Evolutionary conservation across 2,329 filamentous ascomycete species (phyloP), one percentile per base, ranked within the genome.

Genomic region (Fusarium ramigenum): DNA sequence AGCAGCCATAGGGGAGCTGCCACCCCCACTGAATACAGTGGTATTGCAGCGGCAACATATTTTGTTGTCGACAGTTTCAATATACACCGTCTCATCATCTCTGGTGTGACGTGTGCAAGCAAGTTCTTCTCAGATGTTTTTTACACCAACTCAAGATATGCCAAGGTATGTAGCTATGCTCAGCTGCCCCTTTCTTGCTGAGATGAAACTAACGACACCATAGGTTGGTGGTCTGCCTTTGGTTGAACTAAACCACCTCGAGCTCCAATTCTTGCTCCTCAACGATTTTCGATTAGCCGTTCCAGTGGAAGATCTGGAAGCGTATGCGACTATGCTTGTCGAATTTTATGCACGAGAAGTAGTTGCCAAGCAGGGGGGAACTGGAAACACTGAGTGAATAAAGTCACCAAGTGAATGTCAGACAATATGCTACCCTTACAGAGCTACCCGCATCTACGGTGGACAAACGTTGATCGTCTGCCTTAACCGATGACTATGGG

Each of bases 71-170:
- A 99, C 84, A 98, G 96, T 84, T 99, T 96, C 85, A 99, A 99
- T 83, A 98, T 99, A 73, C 96, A 99, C 81, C 92, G 96, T 62
- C 86, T 99, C 62, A 95, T 98, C 61, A 99, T 99, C 80, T 94
- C 96, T 5, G 96, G 96, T 40, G 96, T 99, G 49, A 99, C 96
- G 7, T 98, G 96, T 83, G 95, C 96, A 9, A 98, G 96, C 89
- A 99, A 99, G 83, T 99, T 98, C 87, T 99, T 99, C 84, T 98
- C 96, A 9, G 90, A 99, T 84, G 96, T 98, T 44, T 99, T 99
- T 79, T 99, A 98, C 81, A 99, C 96, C 15, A 99, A 99, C 83
- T 98, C 96, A 62, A 90, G 96, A 91, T 99, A 99, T 82, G 96
- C 96, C 68, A 99, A 98, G 93, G 96, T 97, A 87, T 72, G 87